Conservation (phyloP, 805 yeast species). For the Kodamaea laetipori region DNA sequence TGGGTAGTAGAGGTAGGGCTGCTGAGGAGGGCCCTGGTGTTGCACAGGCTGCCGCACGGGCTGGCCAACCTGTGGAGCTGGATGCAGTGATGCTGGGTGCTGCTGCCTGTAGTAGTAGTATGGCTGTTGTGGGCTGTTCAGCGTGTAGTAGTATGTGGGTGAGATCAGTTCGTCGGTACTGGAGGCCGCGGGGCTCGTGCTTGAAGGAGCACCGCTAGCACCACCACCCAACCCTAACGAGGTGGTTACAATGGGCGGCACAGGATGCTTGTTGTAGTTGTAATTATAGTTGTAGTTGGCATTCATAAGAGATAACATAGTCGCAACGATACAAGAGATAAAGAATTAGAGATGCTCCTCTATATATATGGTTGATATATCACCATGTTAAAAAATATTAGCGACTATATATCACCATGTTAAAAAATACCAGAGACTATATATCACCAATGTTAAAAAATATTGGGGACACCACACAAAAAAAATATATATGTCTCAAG, state of each 20-base stretch:
- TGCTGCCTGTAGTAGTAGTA: constrained; percentile 10
- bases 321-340: background rate
- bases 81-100: constrained; percentile 3
- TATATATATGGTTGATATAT: too few relatives aligned
- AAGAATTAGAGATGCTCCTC: background rate
- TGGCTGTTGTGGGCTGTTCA: constrained; percentile 9
- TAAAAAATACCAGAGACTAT: too few relatives aligned
- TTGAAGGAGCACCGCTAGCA: background rate
- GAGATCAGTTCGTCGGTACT: constrained; percentile 6
- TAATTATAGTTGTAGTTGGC: constrained; percentile 9
- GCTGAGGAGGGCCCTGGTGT: background rate
- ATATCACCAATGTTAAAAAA: background rate
- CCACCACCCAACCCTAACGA: background rate
- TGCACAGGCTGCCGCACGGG: constrained; percentile 1
- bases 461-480: background rate
- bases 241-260: constrained; percentile 11
- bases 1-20: constrained; percentile 9
- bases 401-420: too few relatives aligned
- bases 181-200: background rate
- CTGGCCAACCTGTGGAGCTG: background rate
- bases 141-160: constrained; percentile 10
- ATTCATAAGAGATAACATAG: constrained; percentile 6
- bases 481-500: background rate
- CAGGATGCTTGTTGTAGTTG: constrained; percentile 3
- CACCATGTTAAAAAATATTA: too few relatives aligned